Evolutionary conservation across 1,284 basidiomycete genomes (phyloP).

Genomic region (Rhodotorula sp.): DNA sequence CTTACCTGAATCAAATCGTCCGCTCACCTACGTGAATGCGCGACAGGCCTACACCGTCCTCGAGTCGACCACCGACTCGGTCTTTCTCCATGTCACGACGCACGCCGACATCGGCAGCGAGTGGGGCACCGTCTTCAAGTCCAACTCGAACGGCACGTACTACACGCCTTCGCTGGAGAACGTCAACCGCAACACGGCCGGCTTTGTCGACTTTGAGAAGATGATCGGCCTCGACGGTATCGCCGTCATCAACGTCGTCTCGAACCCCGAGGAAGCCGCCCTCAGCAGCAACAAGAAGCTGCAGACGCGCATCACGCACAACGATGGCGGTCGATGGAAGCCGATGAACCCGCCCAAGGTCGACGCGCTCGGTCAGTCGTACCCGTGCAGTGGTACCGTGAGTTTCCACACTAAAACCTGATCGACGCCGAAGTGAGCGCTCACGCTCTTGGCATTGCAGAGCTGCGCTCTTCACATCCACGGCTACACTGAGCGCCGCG

Average conservation of each 20-base stretch:
- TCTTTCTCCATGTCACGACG: conserved; percentile 95
- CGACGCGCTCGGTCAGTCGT: conserved; percentile 76
- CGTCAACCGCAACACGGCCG: conserved; percentile 82
- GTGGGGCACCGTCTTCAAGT: conserved; percentile 93
- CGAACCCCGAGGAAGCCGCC: conserved; percentile 74
- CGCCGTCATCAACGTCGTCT: conserved; percentile 85
- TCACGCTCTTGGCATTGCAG: conserved; percentile 52
- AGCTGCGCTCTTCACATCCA: conserved; percentile 86
- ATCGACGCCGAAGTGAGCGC: conserved; percentile 51
- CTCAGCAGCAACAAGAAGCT: conserved; percentile 74
- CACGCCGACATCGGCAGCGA: conserved; percentile 69
- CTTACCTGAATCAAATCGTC: rapidly evolving
- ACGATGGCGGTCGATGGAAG: conserved; percentile 91
- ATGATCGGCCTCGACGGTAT: conserved; percentile 95
- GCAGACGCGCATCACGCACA: conserved; percentile 89
- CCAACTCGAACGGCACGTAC: conserved; percentile 97
- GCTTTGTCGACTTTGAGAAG: conserved; percentile 98
- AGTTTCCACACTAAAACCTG: conserved; percentile 62
- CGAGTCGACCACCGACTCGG: conserved; percentile 86
- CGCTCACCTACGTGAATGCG: background rate
- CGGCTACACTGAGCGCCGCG: conserved; percentile 89
- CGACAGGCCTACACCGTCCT: conserved; percentile 86
- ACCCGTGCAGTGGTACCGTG: conserved; percentile 72
- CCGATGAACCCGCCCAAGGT: conserved; percentile 68
- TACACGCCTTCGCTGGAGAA: conserved; percentile 81